Base-by-base conservation (phyloP, 331 rosid genomes). In the Dryas integrifolia region DNA sequence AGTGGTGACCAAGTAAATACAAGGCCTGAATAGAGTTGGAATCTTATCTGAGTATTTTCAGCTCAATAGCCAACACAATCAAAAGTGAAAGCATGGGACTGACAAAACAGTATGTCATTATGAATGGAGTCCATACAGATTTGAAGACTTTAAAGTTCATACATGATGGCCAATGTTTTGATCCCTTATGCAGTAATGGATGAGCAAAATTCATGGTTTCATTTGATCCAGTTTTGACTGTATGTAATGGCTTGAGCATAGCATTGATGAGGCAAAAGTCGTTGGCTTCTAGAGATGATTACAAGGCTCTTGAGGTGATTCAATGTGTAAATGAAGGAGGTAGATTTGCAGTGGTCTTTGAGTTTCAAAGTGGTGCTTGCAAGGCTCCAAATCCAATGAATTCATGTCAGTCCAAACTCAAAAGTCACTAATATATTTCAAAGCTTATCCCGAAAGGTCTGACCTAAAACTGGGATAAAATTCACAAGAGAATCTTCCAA, bases 21-120 rank as follows among this genome's bases (percentile, higher is more conserved):
- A 30, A 35, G 55, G 46, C 72, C 58, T 14, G 72, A 9, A 2
- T 38, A 45, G 38, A 38, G 43, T 21, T 4, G 24, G 26, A 49
- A 67, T 67, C 58, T 14, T 26, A 30, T 48, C 46, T 63, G 9
- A 15, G 48, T 47, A 14, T 67, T 56, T 56, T 67, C 44, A 48
- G 3, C 72, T 7, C 24, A 49, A 11, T 4, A 6, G 46, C 46
- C 58, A 47, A 47, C 70, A 65, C 7, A 65, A 7, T 65, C 43
- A 21, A 46, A 65, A 46, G 16, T 9, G 52, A 44, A 65, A 65
- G 45, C 21, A 58, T 24, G 63, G 63, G 41, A 58, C 39, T 57
- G 30, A 9, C 39, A 57, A 5, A 55, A 57, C 2, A 57, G 14
- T 3, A 21, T 24, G 62, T 15, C 40, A 58, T 24, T 4, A 26